These are phyloP conservation scores for Ascochyta fabae DNA, from an alignment of 2,329 filamentous ascomycete species.

Conservation along the genomic window DNA sequence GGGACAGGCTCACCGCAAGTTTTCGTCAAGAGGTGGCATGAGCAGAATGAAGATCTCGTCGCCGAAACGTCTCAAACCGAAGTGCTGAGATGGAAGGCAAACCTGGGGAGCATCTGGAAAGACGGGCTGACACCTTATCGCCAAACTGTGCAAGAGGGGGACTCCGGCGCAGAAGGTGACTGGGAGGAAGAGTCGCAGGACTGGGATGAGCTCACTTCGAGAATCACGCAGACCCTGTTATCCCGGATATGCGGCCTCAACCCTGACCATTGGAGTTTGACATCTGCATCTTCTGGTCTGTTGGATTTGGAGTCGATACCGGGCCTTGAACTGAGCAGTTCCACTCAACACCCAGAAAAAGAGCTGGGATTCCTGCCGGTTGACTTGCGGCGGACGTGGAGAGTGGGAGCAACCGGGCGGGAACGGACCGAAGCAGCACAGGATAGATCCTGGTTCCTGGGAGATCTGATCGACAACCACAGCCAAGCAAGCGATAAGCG, in stretches of 20 bases:
- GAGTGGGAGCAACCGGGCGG: conserved; percentile 64
- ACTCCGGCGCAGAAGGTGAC: conserved; percentile 38
- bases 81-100: conserved; percentile 60
- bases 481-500: conserved; percentile 42
- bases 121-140: conserved; percentile 58
- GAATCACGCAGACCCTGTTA: conserved; percentile 58
- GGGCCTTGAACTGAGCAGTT: conserved; percentile 54
- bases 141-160: conserved; percentile 47
- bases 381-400: conserved; percentile 68
- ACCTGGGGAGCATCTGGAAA: conserved; percentile 63
- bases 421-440: conserved; percentile 68
- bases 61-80: conserved; percentile 51
- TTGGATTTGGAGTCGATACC: conserved; percentile 66
- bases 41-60: conserved; percentile 54
- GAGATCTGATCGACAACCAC: conserved; percentile 56
- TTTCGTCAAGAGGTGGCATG: conserved; percentile 65
- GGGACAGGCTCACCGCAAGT: conserved; percentile 49
- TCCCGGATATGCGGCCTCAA: conserved; percentile 58
- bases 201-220: conserved; percentile 61
- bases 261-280: conserved; percentile 61
- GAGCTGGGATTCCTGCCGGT: conserved; percentile 63
- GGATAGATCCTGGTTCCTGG: conserved; percentile 68
- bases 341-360: conserved; percentile 42
- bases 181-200: conserved; percentile 55
- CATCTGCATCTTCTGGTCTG: conserved; percentile 63